Evolutionary conservation across 2,329 filamentous ascomycete genomes (phyloP).

Genomic region (Fusarium sp.): DNA sequence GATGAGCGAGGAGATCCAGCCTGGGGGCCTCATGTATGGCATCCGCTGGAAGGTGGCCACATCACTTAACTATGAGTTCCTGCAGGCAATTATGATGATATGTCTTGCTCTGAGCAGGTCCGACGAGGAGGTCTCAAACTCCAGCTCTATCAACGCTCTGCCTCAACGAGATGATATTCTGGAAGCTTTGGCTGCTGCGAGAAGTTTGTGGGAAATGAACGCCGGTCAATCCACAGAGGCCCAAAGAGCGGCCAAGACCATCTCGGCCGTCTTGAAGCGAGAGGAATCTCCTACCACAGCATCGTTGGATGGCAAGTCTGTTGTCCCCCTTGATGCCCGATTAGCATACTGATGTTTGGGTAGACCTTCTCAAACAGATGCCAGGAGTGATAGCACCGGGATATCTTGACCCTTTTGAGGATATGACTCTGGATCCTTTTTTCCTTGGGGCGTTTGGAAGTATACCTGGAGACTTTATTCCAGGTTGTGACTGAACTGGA

Average conservation of each 20-base stretch:
- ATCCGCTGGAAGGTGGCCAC: slow-evolving; percentile 34
- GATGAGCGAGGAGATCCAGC: slow-evolving; percentile 28
- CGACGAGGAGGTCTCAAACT: too few species aligned
- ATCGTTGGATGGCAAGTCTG: not conserved
- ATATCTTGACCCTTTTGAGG: slow-evolving; percentile 11
- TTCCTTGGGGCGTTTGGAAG: slow-evolving; percentile 15
- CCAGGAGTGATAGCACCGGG: not conserved
- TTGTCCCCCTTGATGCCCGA: not conserved
- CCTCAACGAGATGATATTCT: slow-evolving; percentile 1
- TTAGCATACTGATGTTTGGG: not conserved
- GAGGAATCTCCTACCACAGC: not conserved
- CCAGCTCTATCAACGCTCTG: too few species aligned
- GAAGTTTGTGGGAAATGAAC: not conserved
- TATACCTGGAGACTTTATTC: slow-evolving; percentile 3
- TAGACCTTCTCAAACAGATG: not conserved
- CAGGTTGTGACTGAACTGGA: not conserved
- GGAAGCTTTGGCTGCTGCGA: not conserved
- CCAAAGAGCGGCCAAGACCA: slow-evolving; percentile 5
- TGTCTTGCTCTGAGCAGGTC: slow-evolving; percentile 24
- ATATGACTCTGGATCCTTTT: slow-evolving; percentile 20
- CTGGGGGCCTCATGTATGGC: slow-evolving; percentile 29
- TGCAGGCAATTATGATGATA: slow-evolving; percentile 33
- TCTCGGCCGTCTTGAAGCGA: slow-evolving; percentile 5
- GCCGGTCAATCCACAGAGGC: slow-evolving; percentile 6
- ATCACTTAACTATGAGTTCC: slow-evolving; percentile 27